Percentiles rank a stretch among this genome's conserved stretches.
phyloP scores from a whole-genome alignment of 495 filamentous ascomycete species.

The Penicillium soppii region DNA sequence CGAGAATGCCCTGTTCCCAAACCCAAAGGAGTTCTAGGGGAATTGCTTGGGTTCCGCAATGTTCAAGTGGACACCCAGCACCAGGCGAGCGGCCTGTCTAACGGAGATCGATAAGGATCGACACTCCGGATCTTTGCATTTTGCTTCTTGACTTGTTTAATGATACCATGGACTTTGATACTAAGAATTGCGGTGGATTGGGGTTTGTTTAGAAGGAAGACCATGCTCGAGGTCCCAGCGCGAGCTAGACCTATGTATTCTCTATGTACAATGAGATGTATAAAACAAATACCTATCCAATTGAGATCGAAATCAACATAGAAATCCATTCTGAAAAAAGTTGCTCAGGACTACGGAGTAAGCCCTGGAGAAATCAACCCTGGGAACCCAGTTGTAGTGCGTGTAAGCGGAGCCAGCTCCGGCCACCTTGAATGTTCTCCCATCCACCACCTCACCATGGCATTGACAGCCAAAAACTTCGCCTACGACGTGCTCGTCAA shows the following conservation, averaged over 20 bases:
- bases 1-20: constrained; percentile 81
- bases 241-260: constrained; percentile 9
- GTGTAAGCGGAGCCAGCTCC: constrained; percentile 5
- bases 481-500: constrained; percentile 41
- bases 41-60: constrained; percentile 65
- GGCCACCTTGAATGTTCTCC: constrained; percentile 16
- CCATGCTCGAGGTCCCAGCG: constrained; percentile 3
- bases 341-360: too few species aligned
- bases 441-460: constrained; percentile 24
- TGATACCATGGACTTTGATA: constrained; percentile 30
- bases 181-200: constrained; percentile 9
- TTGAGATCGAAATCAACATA: background rate
- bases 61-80: constrained; percentile 12
- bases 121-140: constrained; percentile 1
- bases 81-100: constrained; percentile 8
- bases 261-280: constrained; percentile 16
- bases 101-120: constrained; percentile 12
- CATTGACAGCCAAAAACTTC: constrained; percentile 16
- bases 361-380: too few species aligned
- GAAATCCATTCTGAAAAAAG: too few species aligned
- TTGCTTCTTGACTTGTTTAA: constrained; percentile 20
- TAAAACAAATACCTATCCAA: constrained; percentile 3
- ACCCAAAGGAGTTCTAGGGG: constrained; percentile 69
- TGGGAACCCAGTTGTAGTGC: background rate
- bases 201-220: constrained; percentile 10